phyloP scores from a whole-genome alignment of 2,329 filamentous ascomycete genomes.

The Aspergillus vadensis region DNA sequence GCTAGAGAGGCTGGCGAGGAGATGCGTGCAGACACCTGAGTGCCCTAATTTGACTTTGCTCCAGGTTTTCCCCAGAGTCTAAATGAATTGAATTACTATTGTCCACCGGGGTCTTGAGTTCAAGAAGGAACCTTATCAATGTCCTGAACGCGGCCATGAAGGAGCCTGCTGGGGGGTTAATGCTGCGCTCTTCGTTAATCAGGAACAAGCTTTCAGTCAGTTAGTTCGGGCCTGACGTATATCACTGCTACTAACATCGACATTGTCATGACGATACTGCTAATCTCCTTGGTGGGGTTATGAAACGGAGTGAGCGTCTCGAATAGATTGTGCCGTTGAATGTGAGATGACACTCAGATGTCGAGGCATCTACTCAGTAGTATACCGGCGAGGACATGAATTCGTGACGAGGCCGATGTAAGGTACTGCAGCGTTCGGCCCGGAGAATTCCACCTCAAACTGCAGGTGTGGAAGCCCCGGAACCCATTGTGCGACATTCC shows the following conservation, averaged over 20 bases:
- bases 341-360: no score
- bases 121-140: slow-evolving; percentile 3
- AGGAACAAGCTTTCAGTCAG: slow-evolving; percentile 16
- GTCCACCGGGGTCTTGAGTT: neutral
- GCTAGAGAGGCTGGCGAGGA: no score
- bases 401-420: slow-evolving; percentile 5
- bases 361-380: no score
- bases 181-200: slow-evolving; percentile 3
- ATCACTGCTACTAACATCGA: neutral
- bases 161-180: slow-evolving; percentile 3
- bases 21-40: neutral
- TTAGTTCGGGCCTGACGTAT: slow-evolving; percentile 1
- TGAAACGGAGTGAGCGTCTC: neutral
- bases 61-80: slow-evolving; percentile 7
- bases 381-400: neutral
- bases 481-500: slow-evolving; percentile 4
- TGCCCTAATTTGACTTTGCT: slow-evolving; percentile 5
- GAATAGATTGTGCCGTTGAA: neutral
- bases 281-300: neutral
- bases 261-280: neutral
- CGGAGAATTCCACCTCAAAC: slow-evolving; percentile 20
- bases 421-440: slow-evolving; percentile 11
- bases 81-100: slow-evolving; percentile 2
- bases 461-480: slow-evolving; percentile 10
- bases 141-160: slow-evolving; percentile 14